Conservation (phyloP, 2,329 filamentous ascomycete species). For the Fusarium sp. region DNA sequence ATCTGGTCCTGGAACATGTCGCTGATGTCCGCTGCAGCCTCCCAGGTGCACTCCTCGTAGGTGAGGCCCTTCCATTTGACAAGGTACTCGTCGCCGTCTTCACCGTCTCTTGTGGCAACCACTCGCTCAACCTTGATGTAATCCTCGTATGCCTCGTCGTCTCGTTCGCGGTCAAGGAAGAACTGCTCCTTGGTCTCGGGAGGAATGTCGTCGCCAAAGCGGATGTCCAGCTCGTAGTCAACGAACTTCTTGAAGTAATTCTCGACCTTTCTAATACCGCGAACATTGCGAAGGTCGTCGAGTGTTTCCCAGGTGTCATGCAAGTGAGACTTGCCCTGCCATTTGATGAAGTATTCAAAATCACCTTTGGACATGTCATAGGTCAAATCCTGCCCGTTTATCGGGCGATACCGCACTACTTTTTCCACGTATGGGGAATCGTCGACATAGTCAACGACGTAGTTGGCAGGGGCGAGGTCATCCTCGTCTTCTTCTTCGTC, state of each 20-base stretch:
- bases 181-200: slow-evolving; percentile 93
- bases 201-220: slow-evolving; percentile 79
- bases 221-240: slow-evolving; percentile 81
- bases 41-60: slow-evolving; percentile 97
- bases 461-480: slow-evolving; percentile 72
- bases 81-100: slow-evolving; percentile 87
- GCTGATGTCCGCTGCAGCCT: slow-evolving; percentile 79
- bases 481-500: slow-evolving; percentile 75
- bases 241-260: slow-evolving; percentile 93
- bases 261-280: slow-evolving; percentile 88
- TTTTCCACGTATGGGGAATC: slow-evolving; percentile 89
- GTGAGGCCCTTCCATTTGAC: slow-evolving; percentile 97
- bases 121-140: slow-evolving; percentile 94
- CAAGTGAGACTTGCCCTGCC: slow-evolving; percentile 94
- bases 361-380: slow-evolving; percentile 75
- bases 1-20: slow-evolving; percentile 88
- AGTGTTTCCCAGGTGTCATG: slow-evolving; percentile 96
- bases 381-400: slow-evolving; percentile 72
- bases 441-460: slow-evolving; percentile 77
- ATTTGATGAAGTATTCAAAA: slow-evolving; percentile 95
- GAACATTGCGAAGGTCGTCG: slow-evolving; percentile 78
- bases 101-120: slow-evolving; percentile 84
- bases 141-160: slow-evolving; percentile 88
- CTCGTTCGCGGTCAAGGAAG: slow-evolving; percentile 92
- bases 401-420: slow-evolving; percentile 86